Evolutionary conservation across 441 rosid genomes (phyloP), one percentile per base, ranked within the genome.

Genomic region (Jatropha multifida): DNA sequence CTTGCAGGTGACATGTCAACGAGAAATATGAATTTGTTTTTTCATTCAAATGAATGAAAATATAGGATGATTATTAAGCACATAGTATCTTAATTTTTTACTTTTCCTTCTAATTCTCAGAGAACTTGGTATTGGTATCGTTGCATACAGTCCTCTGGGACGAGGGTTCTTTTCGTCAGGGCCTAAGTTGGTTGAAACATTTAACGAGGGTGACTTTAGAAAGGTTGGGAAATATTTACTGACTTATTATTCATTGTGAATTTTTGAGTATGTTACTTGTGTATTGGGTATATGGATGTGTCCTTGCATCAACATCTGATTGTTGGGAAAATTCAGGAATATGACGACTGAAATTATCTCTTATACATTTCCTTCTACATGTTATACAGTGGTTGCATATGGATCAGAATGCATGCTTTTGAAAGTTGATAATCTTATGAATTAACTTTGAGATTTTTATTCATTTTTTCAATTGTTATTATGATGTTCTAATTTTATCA

Each of bases 61-160:
- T 1, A 8, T 37, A 42, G 20, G 32, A 38, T 52, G 42, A 41
- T 38, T 48, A 18, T 52, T 11, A 15, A 15, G 17, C 0, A 52
- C 58, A 18, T 1, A n/a, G 7, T 4, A 58, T n/a, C 14, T 12
- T n/a, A 37, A 3, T 32, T 64, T 69, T 46, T 61, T 6, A 71
- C 4, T 23, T 40, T 18, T 71, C 27, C 3, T 38, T 27, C 17
- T 63, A 14, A 5, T 71, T 27, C 62, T 65, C 78, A 88, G 96
- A 69, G 92, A 90, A 64, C 96, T 90, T 59, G 94, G 94, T 73
- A 91, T 91, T 52, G 93, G 94, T 20, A 91, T 91, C 76, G 92
- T 88, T 32, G 84, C 94, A 18, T 90, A 88, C 74, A 86, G 90
- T 76, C 89, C 88, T 41, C 74, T 93, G 0, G 93, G 96, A 51